phyloP scores from a whole-genome alignment of 441 rosid species.

The Flueggea neowawraea region DNA sequence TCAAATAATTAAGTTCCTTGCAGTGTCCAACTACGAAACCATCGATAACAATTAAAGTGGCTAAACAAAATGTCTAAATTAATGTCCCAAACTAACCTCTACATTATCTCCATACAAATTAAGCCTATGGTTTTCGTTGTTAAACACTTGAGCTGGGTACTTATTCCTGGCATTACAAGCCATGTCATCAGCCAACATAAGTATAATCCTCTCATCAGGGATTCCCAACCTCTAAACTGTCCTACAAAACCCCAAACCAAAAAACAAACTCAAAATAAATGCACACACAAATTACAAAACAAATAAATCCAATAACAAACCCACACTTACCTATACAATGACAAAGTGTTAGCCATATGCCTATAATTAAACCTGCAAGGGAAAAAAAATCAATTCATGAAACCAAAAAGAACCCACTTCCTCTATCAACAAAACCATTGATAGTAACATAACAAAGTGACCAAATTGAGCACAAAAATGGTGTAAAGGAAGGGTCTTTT shows the following conservation, averaged over 20 bases:
- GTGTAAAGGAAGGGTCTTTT: not conserved
- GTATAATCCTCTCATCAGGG: conserved; percentile 94
- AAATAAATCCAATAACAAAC: conserved; percentile 5
- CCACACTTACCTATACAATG: conserved; percentile 70
- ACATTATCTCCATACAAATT: conserved; percentile 98
- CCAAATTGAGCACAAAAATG: no score
- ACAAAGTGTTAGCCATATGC: conserved; percentile 96
- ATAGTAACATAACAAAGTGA: no score
- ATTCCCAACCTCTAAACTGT: conserved; percentile 95
- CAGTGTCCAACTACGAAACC: not conserved
- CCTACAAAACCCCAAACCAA: conserved; percentile 40
- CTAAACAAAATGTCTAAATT: conserved; percentile 1
- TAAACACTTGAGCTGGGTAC: conserved; percentile 98
- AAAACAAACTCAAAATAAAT: conserved; percentile 7
- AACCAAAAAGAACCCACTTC: conserved; percentile 1
- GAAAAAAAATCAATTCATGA: conserved; percentile 16
- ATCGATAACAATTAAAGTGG: conserved; percentile 1
- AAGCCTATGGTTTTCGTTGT: conserved; percentile 90
- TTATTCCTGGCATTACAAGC: conserved; percentile 96
- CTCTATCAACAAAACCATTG: no score
- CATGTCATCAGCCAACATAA: conserved; percentile 99
- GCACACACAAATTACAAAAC: conserved; percentile 1
- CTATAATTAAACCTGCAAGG: conserved; percentile 90
- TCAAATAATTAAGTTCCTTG: not conserved
- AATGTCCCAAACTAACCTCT: conserved; percentile 55